Evolutionary conservation across 2,329 filamentous ascomycete species (phyloP).

Genomic region (Xylariales sp.): DNA sequence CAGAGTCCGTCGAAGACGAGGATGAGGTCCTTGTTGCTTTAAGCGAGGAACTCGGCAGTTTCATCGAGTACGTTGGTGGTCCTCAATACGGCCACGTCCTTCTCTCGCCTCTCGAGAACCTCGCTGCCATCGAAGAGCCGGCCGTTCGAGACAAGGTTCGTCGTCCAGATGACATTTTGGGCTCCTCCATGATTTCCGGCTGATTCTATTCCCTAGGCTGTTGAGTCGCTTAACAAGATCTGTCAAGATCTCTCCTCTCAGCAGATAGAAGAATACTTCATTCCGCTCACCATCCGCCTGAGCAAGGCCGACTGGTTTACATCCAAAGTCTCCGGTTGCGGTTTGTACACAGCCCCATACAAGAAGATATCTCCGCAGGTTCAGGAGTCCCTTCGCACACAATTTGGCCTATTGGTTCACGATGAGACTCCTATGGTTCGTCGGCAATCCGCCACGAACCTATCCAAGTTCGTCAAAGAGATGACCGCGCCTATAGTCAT

Average conservation of each 20-base stretch:
- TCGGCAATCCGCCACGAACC: slow-evolving; percentile 93
- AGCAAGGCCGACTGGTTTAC: slow-evolving; percentile 99
- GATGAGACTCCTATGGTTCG: slow-evolving; percentile 99
- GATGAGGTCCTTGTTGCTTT: slow-evolving; percentile 97
- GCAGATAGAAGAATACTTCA: slow-evolving; percentile 97
- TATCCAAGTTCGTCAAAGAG: slow-evolving; percentile 97
- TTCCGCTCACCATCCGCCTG: slow-evolving; percentile 92
- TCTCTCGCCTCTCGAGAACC: slow-evolving; percentile 95
- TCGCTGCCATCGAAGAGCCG: slow-evolving; percentile 98
- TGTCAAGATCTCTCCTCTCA: slow-evolving; percentile 89
- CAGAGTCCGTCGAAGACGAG: slow-evolving; percentile 99
- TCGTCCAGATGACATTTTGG: slow-evolving; percentile 40
- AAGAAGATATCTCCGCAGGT: slow-evolving; percentile 87
- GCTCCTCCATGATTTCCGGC: slow-evolving; percentile 29
- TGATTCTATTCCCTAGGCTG: slow-evolving; percentile 70
- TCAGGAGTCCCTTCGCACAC: slow-evolving; percentile 90
- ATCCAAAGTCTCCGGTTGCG: slow-evolving; percentile 97
- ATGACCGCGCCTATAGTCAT: slow-evolving; percentile 93
- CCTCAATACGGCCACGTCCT: slow-evolving; percentile 95
- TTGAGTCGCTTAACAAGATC: slow-evolving; percentile 99
- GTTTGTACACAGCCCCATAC: slow-evolving; percentile 94
- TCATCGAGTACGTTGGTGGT: slow-evolving; percentile 97
- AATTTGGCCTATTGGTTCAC: slow-evolving; percentile 93
- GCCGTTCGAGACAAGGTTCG: slow-evolving; percentile 95
- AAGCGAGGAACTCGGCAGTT: slow-evolving; percentile 95